Base-by-base conservation (phyloP, 2,329 filamentous ascomycete species). In the Orbilia brochopaga region DNA sequence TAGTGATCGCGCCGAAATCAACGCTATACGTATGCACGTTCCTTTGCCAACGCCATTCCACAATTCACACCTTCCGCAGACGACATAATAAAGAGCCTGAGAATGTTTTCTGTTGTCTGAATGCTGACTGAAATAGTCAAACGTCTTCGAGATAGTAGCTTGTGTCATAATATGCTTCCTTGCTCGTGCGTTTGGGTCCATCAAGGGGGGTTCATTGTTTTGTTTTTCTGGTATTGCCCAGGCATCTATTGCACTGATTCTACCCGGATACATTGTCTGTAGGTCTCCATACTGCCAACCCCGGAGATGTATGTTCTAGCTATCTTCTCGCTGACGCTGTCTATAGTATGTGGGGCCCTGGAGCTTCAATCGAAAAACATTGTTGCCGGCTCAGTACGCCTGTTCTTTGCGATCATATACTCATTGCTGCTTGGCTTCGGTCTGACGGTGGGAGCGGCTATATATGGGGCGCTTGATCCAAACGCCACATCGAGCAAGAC, bases 351-450 rank as follows among this genome's bases (percentile, higher is more conserved):
- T 76, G 83, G 83, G 30, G 84, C 83, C 32, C 82, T 90, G 54
- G 88, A 90, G 77, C 82, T 90, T 0, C 88, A 90, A 75, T 88
- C 86, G 21, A 70, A 86, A 57, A 87, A 87, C 73, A 84, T 90
- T 59, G 85, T 90, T 0, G 86, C 88, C 0, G 88, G 88, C 0
- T 89, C 87, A 0, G 88, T 90, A 21, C 86, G 88, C 23, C 88
- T 90, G 80, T 87, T 90, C 10, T 90, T 90, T 75, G 87, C 88
- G 32, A 87, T 90, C 75, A 87, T 90, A 67, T 90, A 90, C 79
- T 88, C 87, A 0, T 81, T 90, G 0, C 87, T 90, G 67, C 83
- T 90, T 2, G 88, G 88, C 0, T 90, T 89, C 76, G 88, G 88
- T 11, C 88, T 90, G 74, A 89, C 88, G 0, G 85, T 89, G 32